phyloP scores from a whole-genome alignment of 331 rosid species.

The Dryas integrifolia region DNA sequence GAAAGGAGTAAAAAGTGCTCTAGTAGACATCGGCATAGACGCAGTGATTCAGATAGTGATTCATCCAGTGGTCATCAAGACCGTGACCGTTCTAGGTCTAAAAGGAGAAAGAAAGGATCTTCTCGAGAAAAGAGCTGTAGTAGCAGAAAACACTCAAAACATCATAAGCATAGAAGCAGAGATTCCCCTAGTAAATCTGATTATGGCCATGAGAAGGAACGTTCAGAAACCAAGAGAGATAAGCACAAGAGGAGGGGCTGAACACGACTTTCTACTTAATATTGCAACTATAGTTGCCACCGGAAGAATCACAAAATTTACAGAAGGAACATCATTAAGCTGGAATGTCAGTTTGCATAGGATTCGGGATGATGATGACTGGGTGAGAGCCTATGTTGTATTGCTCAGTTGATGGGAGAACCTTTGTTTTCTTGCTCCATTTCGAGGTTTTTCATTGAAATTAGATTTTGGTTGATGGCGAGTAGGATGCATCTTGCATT shows the following conservation, averaged over 20 bases:
- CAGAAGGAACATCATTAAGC: slow-evolving; percentile 1
- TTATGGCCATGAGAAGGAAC: slow-evolving; percentile 43
- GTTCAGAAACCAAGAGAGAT: slow-evolving; percentile 46
- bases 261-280: slow-evolving; percentile 24
- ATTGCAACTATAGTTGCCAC: neutral
- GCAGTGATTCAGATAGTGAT: slow-evolving; percentile 53
- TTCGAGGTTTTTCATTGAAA: neutral
- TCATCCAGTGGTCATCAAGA: slow-evolving; percentile 47
- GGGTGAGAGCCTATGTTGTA: neutral
- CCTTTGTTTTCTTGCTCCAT: neutral
- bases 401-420: neutral
- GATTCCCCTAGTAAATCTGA: slow-evolving; percentile 54
- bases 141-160: slow-evolving; percentile 62
- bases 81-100: slow-evolving; percentile 51
- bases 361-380: slow-evolving; percentile 1
- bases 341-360: neutral
- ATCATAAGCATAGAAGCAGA: slow-evolving; percentile 48
- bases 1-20: slow-evolving; percentile 61
- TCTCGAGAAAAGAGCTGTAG: slow-evolving; percentile 60
- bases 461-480: neutral
- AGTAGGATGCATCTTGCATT: neutral
- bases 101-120: slow-evolving; percentile 52
- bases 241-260: slow-evolving; percentile 49
- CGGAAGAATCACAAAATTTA: neutral
- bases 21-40: slow-evolving; percentile 46